These are phyloP conservation scores for Talaromyces marneffei DNA, from an alignment of 2,329 filamentous ascomycete genomes.

Conservation along the genomic window DNA sequence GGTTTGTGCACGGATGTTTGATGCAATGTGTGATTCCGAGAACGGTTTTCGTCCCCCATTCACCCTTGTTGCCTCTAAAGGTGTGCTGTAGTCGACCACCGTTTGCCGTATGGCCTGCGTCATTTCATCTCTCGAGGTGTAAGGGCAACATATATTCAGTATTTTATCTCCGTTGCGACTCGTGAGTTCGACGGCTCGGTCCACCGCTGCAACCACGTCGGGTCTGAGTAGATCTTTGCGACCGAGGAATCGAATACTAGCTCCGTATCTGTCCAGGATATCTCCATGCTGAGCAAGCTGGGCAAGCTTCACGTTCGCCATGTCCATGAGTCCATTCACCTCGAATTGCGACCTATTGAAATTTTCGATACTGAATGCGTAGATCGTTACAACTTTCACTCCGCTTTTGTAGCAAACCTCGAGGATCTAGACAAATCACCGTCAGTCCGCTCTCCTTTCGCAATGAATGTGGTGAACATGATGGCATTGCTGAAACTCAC, in stretches of 20 bases:
- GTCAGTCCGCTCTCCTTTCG: neutral
- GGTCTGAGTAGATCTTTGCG: conserved; percentile 75
- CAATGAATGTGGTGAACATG: neutral
- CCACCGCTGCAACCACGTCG: conserved; percentile 83
- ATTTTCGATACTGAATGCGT: conserved; percentile 98
- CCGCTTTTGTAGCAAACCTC: conserved; percentile 98
- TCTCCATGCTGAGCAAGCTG: conserved; percentile 92
- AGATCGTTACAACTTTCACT: conserved; percentile 94
- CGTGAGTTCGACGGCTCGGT: conserved; percentile 79
- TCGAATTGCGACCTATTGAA: conserved; percentile 96
- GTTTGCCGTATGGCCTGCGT: conserved; percentile 82
- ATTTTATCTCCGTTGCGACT: conserved; percentile 73
- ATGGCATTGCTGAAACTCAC: conserved; percentile 44
- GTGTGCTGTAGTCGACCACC: conserved; percentile 76
- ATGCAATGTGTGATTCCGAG: conserved; percentile 78
- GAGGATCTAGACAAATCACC: conserved; percentile 57
- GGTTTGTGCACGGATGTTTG: conserved; percentile 70
- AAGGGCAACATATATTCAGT: conserved; percentile 95
- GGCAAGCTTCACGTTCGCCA: conserved; percentile 89
- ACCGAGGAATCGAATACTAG: conserved; percentile 76
- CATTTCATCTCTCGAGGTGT: conserved; percentile 93
- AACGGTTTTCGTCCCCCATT: conserved; percentile 58
- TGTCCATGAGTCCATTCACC: conserved; percentile 93
- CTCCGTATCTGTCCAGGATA: conserved; percentile 86
- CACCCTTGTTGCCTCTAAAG: conserved; percentile 47